Percentiles rank a stretch among this genome's conserved stretches.
Evolutionary conservation across 768 basidiomycete genomes (phyloP).

Genomic region (Sarcomyxa edulis): DNA sequence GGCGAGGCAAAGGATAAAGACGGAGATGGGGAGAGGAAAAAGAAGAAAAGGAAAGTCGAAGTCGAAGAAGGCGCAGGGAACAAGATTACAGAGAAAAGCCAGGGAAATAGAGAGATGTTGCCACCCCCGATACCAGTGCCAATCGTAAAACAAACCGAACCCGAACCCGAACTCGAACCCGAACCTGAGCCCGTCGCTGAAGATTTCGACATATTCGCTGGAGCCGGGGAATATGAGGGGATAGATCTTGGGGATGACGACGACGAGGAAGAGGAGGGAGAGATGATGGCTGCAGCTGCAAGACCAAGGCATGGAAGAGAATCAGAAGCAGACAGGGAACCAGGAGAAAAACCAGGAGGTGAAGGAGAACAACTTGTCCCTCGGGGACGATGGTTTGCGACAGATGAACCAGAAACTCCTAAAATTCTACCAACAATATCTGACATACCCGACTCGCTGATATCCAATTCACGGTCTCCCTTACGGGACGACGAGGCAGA

Average conservation of each 20-base stretch:
- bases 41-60: slow-evolving; percentile 53
- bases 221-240: slow-evolving; percentile 78
- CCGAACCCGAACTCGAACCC: slow-evolving; percentile 14
- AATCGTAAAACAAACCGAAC: slow-evolving; percentile 1
- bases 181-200: slow-evolving; percentile 39
- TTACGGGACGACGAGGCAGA: slow-evolving; percentile 17
- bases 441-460: slow-evolving; percentile 8
- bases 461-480: slow-evolving; percentile 8
- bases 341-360: slow-evolving; percentile 8
- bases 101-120: slow-evolving; percentile 16
- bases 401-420: slow-evolving; percentile 28
- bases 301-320: no score
- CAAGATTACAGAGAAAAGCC: slow-evolving; percentile 6
- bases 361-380: slow-evolving; percentile 10
- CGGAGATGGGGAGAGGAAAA: slow-evolving; percentile 50
- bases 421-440: slow-evolving; percentile 1
- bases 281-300: slow-evolving; percentile 3
- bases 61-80: slow-evolving; percentile 17
- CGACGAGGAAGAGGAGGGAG: slow-evolving; percentile 37
- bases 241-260: slow-evolving; percentile 51
- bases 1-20: slow-evolving; percentile 28
- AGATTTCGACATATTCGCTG: slow-evolving; percentile 86
- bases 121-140: slow-evolving; percentile 5
- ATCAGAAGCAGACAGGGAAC: slow-evolving; percentile 7
- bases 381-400: slow-evolving; percentile 39